Base-by-base conservation (phyloP, 2,329 filamentous ascomycete genomes). In the Beauveria varroae region DNA sequence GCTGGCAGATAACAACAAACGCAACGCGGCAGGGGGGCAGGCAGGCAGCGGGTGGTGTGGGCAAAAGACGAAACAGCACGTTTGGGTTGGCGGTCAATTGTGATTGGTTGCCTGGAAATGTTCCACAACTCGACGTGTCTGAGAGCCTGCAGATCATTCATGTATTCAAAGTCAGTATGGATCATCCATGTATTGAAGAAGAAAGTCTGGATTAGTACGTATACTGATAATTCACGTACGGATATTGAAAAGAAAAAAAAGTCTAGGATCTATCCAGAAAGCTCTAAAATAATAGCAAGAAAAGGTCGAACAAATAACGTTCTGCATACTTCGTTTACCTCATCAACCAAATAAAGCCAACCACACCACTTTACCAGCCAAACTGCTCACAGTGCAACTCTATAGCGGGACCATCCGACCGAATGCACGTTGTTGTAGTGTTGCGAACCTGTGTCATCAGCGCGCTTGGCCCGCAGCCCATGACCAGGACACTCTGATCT, bases 341-440 rank as follows among this genome's bases (percentile, higher is more conserved):
- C 6, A 28, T 26, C 40, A 53, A 47, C 10, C 40, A 60, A 28
- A 60, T 37, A 40, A 30, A 49, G 20, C n/a, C n/a, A 26, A 51
- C n/a, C 3, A 22, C 16, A 16, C 5, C 4, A 18, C 2, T 26
- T 68, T 64, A 78, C 76, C 76, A 78, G 5, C 73, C 76, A 67
- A 80, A 80, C 49, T 76, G 70, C 68, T 81, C 79, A 57, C 76
- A 77, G 68, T 81, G 78, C 16, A 81, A 68, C 64, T 79, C 78
- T 3, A 82, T 68, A 28, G 74, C 74, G 2, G 78, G 76, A 1
- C 78, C 78, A 8, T 73, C 70, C 0, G 68, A 57, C 24, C 68
- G 71, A 52, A 81, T 79, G 59, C 69, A 72, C 14, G 66, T 66
- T 1, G 76, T 75, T 0, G 75, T 70, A 2, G 75, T 74, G 57